Percentiles rank a stretch among this genome's conserved stretches.
phyloP scores from a whole-genome alignment of 192 early-diverging fungal species.

The Coemansia sp. region DNA sequence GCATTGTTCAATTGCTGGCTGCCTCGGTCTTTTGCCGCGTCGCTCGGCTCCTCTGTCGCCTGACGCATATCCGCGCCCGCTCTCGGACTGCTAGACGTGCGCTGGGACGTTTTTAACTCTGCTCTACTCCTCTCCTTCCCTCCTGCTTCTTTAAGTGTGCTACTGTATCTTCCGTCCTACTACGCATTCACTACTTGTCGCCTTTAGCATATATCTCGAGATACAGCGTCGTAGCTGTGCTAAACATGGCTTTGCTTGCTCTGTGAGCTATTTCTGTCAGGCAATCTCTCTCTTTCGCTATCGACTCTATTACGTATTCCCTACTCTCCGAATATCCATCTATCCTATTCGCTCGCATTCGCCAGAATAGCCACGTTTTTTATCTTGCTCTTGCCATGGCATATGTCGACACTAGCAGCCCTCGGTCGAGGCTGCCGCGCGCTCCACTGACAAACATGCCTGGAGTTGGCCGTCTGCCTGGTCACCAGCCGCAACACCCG shows the following conservation, averaged over 20 bases:
- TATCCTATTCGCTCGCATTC: not conserved
- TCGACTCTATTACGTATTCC: conserved; percentile 1
- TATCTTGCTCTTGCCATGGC: conserved; percentile 16
- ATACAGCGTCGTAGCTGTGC: not conserved
- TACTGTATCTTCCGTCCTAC: not conserved
- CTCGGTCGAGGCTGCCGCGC: conserved; percentile 29
- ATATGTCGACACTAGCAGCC: conserved; percentile 29
- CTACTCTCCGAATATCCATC: not conserved
- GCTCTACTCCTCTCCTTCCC: not conserved
- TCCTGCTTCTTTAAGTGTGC: not conserved
- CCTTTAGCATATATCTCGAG: not conserved
- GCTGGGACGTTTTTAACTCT: not conserved
- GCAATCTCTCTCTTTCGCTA: not conserved
- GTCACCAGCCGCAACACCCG: conserved; percentile 19
- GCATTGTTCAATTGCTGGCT: not conserved
- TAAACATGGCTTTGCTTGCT: not conserved
- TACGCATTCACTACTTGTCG: not conserved
- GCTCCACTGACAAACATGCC: conserved; percentile 20
- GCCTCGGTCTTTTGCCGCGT: conserved; percentile 3
- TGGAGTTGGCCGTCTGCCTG: conserved; percentile 10
- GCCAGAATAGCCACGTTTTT: not conserved
- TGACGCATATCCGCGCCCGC: not conserved
- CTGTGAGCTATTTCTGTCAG: not conserved
- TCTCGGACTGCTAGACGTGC: not conserved
- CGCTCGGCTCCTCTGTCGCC: conserved; percentile 1